A percentile compares a stretch with the other conserved stretches of the same genome.
phyloP scores from a whole-genome alignment of 108 stramenopile species.

The Nitzschia palea region DNA sequence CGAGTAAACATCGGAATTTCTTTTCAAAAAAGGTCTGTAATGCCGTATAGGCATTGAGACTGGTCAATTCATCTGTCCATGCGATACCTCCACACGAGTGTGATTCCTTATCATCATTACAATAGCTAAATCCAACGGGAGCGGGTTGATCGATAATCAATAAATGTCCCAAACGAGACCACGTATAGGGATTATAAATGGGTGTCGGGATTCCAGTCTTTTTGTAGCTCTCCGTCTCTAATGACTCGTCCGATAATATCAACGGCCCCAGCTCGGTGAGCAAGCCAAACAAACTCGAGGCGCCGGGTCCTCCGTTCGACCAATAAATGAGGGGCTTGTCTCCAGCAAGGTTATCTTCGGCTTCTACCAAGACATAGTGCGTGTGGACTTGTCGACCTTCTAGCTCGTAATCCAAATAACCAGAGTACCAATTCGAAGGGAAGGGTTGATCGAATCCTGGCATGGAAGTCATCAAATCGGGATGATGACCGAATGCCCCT shows the following conservation, averaged over 20 bases:
- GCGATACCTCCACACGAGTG: constrained; percentile 49
- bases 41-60: constrained; percentile 49
- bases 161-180: constrained; percentile 59
- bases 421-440: constrained; percentile 56
- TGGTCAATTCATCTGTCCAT: constrained; percentile 70
- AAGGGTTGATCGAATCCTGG: constrained; percentile 54
- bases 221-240: constrained; percentile 38
- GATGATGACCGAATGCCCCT: too few species aligned
- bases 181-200: constrained; percentile 56
- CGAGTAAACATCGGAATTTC: constrained; percentile 58
- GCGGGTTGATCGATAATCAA: constrained; percentile 79
- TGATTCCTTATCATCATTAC: constrained; percentile 41
- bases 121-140: constrained; percentile 79
- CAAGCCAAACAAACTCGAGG: constrained; percentile 61
- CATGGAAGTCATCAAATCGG: constrained; percentile 37
- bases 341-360: constrained; percentile 40
- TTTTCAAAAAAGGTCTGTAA: constrained; percentile 58
- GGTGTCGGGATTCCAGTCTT: constrained; percentile 65
- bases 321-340: constrained; percentile 70
- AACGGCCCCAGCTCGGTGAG: constrained; percentile 70
- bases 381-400: constrained; percentile 49
- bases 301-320: constrained; percentile 87
- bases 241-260: constrained; percentile 51
- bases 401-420: constrained; percentile 48
- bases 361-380: constrained; percentile 56